These are phyloP conservation scores for Lentinula raphanica DNA, from an alignment of 768 basidiomycete species.

Conservation along the genomic window DNA sequence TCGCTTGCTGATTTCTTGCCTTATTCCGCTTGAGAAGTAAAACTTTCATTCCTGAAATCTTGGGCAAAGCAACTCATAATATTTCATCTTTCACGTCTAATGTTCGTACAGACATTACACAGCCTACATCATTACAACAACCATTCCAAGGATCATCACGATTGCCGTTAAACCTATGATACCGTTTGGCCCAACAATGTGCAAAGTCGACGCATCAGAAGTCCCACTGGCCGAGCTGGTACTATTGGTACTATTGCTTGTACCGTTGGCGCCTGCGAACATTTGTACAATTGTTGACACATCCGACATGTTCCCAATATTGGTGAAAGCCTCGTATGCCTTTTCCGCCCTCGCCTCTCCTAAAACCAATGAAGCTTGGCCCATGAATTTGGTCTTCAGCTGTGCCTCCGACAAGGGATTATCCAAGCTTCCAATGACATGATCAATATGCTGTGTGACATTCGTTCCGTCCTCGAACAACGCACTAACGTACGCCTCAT, in stretches of 20 bases:
- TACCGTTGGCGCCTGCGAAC: constrained; percentile 3
- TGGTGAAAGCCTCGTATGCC: constrained; percentile 8
- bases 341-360: constrained; percentile 13
- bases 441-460: constrained; percentile 13
- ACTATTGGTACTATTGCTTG: not conserved
- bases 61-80: no score
- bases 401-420: constrained; percentile 14
- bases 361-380: constrained; percentile 14
- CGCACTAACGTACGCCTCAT: constrained; percentile 14
- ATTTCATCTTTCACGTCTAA: no score
- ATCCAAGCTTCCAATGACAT: constrained; percentile 18
- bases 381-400: constrained; percentile 17
- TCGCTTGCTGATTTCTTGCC: no score
- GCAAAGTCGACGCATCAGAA: not conserved
- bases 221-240: not conserved
- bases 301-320: constrained; percentile 8
- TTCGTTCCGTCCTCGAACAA: constrained; percentile 12
- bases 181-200: not conserved
- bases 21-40: no score
- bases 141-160: not conserved
- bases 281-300: not conserved
- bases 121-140: not conserved
- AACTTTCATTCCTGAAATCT: no score
- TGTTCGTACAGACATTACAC: no score
- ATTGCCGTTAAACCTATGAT: not conserved